Percentiles rank a stretch among this genome's conserved stretches.
These are phyloP conservation scores for Candida sithepensis DNA, from an alignment of 805 yeast species.

Conservation along the genomic window DNA sequence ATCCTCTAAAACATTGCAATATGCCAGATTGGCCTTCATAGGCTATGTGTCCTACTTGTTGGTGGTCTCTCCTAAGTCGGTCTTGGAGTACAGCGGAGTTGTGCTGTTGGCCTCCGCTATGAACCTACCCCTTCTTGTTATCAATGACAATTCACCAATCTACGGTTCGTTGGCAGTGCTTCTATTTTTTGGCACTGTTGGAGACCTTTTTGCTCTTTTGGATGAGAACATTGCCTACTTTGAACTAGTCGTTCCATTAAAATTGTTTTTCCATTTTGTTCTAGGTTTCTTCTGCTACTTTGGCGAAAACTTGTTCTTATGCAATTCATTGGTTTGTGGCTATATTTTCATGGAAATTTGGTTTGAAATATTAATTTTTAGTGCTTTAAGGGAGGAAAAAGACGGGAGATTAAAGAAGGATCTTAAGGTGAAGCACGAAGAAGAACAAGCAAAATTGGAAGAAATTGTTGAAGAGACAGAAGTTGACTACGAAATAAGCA, in stretches of 20 bases:
- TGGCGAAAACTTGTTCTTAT: conserved; percentile 42
- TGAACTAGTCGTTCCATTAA: conserved; percentile 55
- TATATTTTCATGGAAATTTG: conserved; percentile 65
- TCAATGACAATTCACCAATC: conserved; percentile 30
- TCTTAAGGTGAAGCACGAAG: conserved; percentile 13
- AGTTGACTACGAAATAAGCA: conserved; percentile 16
- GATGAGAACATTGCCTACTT: conserved; percentile 45
- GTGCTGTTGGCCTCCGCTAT: conserved; percentile 27
- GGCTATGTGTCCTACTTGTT: conserved; percentile 21
- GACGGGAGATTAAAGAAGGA: conserved; percentile 37
- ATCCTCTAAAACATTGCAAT: conserved; percentile 22
- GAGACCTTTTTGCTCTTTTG: conserved; percentile 58
- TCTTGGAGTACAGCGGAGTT: conserved; percentile 29
- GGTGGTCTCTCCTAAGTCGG: conserved; percentile 21
- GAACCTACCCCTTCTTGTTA: conserved; percentile 31
- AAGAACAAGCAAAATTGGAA: conserved; percentile 15
- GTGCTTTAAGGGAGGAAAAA: conserved; percentile 60
- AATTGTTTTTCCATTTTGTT: conserved; percentile 48
- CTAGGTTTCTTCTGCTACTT: conserved; percentile 49
- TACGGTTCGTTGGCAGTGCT: conserved; percentile 48
- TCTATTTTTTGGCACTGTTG: conserved; percentile 40
- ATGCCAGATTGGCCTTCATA: conserved; percentile 19
- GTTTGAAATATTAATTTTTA: conserved; percentile 61
- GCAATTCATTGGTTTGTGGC: conserved; percentile 59
- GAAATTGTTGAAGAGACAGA: conserved; percentile 29